These are phyloP conservation scores for Camellia lanceoleosa DNA, from an alignment of 148 eudicot genomes.

Conservation along the genomic window DNA sequence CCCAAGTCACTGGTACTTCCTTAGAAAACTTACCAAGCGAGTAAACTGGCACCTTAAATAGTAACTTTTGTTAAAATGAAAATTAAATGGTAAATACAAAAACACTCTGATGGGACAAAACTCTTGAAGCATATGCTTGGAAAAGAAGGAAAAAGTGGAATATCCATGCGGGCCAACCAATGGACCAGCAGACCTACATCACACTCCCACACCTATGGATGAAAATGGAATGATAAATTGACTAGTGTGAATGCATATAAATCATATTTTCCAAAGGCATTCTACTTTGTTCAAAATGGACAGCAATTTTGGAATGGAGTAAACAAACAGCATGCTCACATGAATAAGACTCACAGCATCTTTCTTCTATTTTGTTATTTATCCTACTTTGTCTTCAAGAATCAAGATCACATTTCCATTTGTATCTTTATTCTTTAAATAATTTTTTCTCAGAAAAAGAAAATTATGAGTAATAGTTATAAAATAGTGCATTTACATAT, in stretches of 20 bases:
- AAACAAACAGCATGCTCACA: background rate
- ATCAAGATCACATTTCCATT: background rate
- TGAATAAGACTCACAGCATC: background rate
- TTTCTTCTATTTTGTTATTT: background rate
- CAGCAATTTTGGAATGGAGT: background rate
- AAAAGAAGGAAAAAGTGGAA: too few relatives aligned
- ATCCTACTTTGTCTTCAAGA: background rate
- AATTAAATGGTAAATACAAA: background rate
- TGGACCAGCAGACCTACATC: too few relatives aligned
- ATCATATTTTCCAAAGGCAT: background rate
- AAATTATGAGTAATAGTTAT: background rate
- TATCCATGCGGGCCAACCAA: too few relatives aligned
- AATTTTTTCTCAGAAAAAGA: background rate
- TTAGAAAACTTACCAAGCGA: background rate
- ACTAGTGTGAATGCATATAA: constrained; percentile 2
- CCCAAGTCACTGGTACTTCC: background rate
- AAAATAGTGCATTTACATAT: background rate
- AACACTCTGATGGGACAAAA: background rate
- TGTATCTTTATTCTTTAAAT: background rate
- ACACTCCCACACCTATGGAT: background rate
- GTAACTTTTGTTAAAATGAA: background rate
- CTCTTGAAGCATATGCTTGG: too few relatives aligned
- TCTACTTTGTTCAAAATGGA: background rate
- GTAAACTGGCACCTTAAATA: background rate
- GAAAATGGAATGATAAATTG: background rate